Evolutionary conservation across 176 grass and related monocot genomes (phyloP).

Genomic region (Oryza brachyantha): DNA sequence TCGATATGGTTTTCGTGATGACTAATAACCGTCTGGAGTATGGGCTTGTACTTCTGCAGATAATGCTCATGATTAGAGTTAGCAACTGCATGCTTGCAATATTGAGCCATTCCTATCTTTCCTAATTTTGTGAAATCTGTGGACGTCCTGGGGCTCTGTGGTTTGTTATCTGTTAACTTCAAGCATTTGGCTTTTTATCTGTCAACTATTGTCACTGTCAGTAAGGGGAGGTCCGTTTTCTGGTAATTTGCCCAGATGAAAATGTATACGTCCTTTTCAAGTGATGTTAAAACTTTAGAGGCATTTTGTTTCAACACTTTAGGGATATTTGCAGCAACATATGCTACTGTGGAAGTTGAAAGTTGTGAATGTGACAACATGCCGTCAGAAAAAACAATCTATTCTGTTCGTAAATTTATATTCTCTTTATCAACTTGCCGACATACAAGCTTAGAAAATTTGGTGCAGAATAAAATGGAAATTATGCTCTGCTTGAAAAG

Average conservation of each 20-base stretch:
- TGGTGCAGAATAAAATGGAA: not conserved
- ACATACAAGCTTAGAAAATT: not conserved
- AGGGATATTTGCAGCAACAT: not conserved
- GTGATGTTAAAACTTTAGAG: not conserved
- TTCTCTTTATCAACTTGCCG: not conserved
- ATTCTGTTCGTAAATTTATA: not conserved
- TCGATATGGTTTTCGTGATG: not conserved
- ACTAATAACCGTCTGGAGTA: not conserved
- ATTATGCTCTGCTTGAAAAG: not conserved
- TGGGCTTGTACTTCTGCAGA: not conserved
- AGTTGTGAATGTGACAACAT: not conserved
- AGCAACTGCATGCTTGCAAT: not conserved
- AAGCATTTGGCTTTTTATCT: not conserved
- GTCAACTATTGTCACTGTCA: not conserved
- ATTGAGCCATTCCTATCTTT: not conserved
- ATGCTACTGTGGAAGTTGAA: not conserved
- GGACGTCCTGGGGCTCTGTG: not conserved
- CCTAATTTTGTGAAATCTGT: conserved; percentile 5
- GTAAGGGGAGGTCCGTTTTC: not conserved
- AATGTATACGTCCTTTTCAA: not conserved
- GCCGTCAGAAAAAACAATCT: not conserved
- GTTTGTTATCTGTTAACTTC: not conserved
- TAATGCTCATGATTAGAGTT: not conserved
- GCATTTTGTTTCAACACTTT: not conserved
- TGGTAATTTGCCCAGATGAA: not conserved